These are phyloP conservation scores for Geotrichum bryndzae DNA, from an alignment of 1,139 yeast genomes.

Conservation along the genomic window DNA sequence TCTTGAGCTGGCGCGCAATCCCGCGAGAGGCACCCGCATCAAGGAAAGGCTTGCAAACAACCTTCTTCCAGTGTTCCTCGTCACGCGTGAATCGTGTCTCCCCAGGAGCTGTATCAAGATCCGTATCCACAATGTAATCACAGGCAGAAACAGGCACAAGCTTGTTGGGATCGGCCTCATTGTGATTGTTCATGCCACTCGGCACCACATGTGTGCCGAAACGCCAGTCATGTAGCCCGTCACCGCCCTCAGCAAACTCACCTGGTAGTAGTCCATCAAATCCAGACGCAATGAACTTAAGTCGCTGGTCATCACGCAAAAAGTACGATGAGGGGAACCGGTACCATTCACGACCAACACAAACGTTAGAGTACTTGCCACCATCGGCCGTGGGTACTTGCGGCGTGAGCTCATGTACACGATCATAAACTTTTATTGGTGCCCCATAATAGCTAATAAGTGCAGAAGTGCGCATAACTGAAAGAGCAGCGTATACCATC, in stretches of 20 bases:
- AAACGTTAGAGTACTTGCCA: conserved; percentile 44
- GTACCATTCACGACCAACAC: conserved; percentile 93
- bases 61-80: conserved; percentile 32
- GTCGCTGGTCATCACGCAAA: conserved; percentile 53
- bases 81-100: conserved; percentile 23
- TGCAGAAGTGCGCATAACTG: conserved; percentile 33
- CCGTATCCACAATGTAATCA: conserved; percentile 35
- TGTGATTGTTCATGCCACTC: conserved; percentile 64
- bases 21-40: conserved; percentile 37
- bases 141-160: conserved; percentile 29
- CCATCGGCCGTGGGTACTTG: conserved; percentile 34
- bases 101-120: conserved; percentile 25
- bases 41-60: conserved; percentile 36
- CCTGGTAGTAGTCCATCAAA: conserved; percentile 88
- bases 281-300: conserved; percentile 66
- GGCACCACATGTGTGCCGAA: conserved; percentile 43
- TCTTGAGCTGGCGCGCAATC: conserved; percentile 38
- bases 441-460: conserved; percentile 35
- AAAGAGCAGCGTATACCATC: conserved; percentile 13
- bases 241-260: conserved; percentile 53
- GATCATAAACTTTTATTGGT: conserved; percentile 33
- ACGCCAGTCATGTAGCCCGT: not conserved
- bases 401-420: not conserved
- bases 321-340: conserved; percentile 86
- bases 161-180: conserved; percentile 39